Base-by-base conservation (phyloP, 176 grass and related monocot species). In the Avena atlantica region DNA sequence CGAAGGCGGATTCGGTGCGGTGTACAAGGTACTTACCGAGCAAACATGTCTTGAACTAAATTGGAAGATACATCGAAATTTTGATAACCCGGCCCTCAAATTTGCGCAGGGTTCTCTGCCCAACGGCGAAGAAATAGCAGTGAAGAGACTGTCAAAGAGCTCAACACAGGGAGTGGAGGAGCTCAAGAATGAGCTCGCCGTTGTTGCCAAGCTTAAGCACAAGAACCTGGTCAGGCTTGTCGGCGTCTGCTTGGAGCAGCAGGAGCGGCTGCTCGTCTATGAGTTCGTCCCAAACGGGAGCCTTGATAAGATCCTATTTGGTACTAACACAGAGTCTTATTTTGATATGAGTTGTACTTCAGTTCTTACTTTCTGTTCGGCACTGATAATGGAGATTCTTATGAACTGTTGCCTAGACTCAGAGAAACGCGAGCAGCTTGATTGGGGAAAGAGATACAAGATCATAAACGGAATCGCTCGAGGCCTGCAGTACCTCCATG, bases 401-500 rank as follows among this genome's bases (percentile, higher is more conserved):
- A 45, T 63, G 23, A 58, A 14, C 37, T 25, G 1, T 11, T 57
- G 17, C 9, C 19, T 74, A 95, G 90, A 85, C 21, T 63, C 40
- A 1, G 70, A 71, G 13, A 86, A 65, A 53, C 81, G 47, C 3
- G 25, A 23, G n/a, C 51, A 66, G 51, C 31, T 96, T 5, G 74
- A 77, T 2, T 96, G 89, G 94, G 66, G 12, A 34, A 83, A 57
- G 74, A 86, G 94, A 49, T 70, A 71, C 89, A 71, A 63, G 29
- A 86, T 90, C 62, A 93, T 93, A 40, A 62, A 78, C 0, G 94
- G 91, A 42, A 69, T 92, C 40, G 94, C 94, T 6, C 48, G 94
- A 12, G 94, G 94, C 6, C 56, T 96, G 48, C 92, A 87, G 70
- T 96, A 96, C 53, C 89, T 96, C 17, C 94, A 93, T 1, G 91